Base-by-base conservation (phyloP, 169 alveolate genomes). In the Theileria equi region DNA sequence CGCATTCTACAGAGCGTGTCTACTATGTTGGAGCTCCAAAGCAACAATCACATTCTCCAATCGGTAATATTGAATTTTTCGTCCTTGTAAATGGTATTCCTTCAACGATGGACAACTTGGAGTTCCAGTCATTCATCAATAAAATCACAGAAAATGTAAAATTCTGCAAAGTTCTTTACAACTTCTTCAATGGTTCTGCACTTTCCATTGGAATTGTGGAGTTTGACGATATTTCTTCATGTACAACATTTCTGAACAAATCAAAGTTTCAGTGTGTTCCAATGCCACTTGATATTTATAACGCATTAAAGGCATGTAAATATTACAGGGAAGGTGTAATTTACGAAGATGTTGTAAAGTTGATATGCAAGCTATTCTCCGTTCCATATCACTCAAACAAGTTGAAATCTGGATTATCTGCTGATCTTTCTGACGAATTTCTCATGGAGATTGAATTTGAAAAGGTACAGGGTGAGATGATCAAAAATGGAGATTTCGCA, bases 1-100 rank as follows among this genome's bases (percentile, higher is more conserved):
- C 23, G 5, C 10, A 34, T 38, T 28, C 2, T 60, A 10, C 71
- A 74, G 84, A 74, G 21, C 81, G 84, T 3, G 49, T 53, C 13
- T 49, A 58, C 19, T 74, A 63, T 35, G 66, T 65, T 16, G 84
- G 84, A 3, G 84, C 84, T 8, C 84, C 84, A 3, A 63, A 49
- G 40, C 36, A 65, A 35, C 49, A 28, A 19, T 53, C 72, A 35
- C 36, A 28, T 17, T 32, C 36, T 28, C 80, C 73, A 0, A 47
- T 60, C 62, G 34, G 58, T 31, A 65, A 64, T 32, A 74, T 60
- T 21, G 84, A 64, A 40, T 74, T 55, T n/a, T 74, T 65, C 35
- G 69, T 68, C 16, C 40, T 74, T 31, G 65, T 74, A 6, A 65
- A 28, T n/a, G 73, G 73, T 17, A 13, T 74, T 6, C 78, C 80